phyloP scores from a whole-genome alignment of 2,329 filamentous ascomycete genomes.

The Monilinia vaccinii-corymbosi region DNA sequence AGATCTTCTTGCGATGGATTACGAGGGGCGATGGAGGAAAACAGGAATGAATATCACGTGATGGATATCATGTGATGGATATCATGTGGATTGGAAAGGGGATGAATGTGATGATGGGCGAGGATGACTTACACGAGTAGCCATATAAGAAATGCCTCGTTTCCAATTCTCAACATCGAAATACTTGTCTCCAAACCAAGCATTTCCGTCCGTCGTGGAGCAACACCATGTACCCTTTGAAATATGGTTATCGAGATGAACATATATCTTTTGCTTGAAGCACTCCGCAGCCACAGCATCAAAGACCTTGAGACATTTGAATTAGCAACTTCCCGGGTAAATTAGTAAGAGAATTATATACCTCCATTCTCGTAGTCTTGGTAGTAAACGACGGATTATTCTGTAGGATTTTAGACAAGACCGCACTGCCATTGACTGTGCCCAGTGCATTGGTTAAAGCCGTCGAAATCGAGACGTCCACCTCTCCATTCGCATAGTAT shows the following conservation, averaged over 20 bases:
- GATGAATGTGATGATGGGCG: not conserved
- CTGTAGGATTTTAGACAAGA: conserved; percentile 42
- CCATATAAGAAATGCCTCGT: conserved; percentile 51
- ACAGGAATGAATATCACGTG: not conserved
- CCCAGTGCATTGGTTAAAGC: conserved; percentile 41
- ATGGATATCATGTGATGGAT: too few relatives aligned
- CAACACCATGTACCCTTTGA: conserved; percentile 52
- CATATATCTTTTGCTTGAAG: conserved; percentile 44
- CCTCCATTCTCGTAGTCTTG: conserved; percentile 44
- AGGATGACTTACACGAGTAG: conserved; percentile 39
- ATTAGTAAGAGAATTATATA: not conserved
- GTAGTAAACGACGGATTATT: conserved; percentile 49
- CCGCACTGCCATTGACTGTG: conserved; percentile 40
- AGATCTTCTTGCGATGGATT: not conserved
- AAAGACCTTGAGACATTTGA: conserved; percentile 35
- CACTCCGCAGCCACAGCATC: conserved; percentile 54
- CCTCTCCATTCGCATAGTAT: conserved; percentile 38
- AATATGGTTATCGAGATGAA: conserved; percentile 54
- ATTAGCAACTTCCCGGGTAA: not conserved
- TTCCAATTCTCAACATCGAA: conserved; percentile 52
- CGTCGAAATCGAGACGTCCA: conserved; percentile 38
- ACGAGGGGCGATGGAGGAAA: not conserved
- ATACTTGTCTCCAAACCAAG: conserved; percentile 52
- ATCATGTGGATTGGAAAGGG: too few relatives aligned
- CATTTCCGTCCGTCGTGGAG: conserved; percentile 43